A percentile compares a stretch with the other conserved stretches of the same genome.
Evolutionary conservation across 1,284 basidiomycete genomes (phyloP).

Genomic region (Ceratobasidium sp.): DNA sequence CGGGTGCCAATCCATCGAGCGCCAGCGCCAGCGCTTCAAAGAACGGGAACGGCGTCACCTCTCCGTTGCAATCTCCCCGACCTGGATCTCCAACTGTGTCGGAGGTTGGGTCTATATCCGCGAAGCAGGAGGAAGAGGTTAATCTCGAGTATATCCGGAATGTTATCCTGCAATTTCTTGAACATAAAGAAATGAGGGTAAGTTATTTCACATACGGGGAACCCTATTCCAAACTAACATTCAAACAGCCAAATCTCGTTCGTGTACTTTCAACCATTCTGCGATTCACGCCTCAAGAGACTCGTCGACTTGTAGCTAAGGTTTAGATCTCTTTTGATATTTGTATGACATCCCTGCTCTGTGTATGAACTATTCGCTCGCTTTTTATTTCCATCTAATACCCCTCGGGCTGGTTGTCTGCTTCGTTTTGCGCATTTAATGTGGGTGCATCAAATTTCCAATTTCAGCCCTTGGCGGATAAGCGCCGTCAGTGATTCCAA

Average conservation of each 20-base stretch:
- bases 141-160: slow-evolving; percentile 96
- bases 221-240: slow-evolving; percentile 40
- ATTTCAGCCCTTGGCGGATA: slow-evolving; percentile 7
- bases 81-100: slow-evolving; percentile 42
- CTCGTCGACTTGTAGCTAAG: slow-evolving; percentile 80
- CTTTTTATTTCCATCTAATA: slow-evolving; percentile 7
- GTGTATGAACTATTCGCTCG: neutral
- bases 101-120: slow-evolving; percentile 40
- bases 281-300: slow-evolving; percentile 92
- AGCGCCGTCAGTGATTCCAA: slow-evolving; percentile 1
- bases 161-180: slow-evolving; percentile 90
- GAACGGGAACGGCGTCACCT: slow-evolving; percentile 41
- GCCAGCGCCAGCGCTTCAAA: slow-evolving; percentile 26
- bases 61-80: slow-evolving; percentile 38
- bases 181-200: slow-evolving; percentile 87
- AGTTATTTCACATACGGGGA: slow-evolving; percentile 49
- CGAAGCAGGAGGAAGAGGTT: slow-evolving; percentile 78
- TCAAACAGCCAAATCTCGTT: slow-evolving; percentile 78
- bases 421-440: neutral
- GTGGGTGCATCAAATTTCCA: slow-evolving; percentile 18
- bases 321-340: slow-evolving; percentile 53
- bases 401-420: neutral
- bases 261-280: slow-evolving; percentile 89
- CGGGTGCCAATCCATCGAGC: slow-evolving; percentile 47
- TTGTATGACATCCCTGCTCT: slow-evolving; percentile 8